Evolutionary conservation across 805 yeast genomes (phyloP).

Genomic region (Starmerella cellae): DNA sequence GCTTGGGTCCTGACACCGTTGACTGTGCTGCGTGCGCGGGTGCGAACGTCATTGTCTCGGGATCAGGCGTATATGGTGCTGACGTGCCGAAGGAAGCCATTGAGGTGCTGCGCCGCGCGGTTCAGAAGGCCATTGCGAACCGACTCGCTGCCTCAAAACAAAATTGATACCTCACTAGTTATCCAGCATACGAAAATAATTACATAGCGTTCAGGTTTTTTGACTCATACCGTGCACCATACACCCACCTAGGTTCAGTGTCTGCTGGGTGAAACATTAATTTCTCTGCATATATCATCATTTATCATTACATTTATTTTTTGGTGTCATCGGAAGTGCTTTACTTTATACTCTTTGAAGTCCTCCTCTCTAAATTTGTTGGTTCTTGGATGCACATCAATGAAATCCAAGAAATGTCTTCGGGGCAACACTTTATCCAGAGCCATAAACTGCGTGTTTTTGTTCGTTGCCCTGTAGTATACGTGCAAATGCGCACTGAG

Average conservation of each 20-base stretch:
- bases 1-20: slow-evolving; percentile 75
- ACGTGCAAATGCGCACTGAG: slow-evolving; percentile 84
- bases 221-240: too few species aligned
- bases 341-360: background rate
- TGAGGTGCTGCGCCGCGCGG: slow-evolving; percentile 49
- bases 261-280: too few species aligned
- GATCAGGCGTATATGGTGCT: slow-evolving; percentile 85
- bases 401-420: slow-evolving; percentile 43
- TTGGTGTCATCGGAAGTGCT: background rate
- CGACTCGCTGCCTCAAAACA: background rate
- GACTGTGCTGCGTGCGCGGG: slow-evolving; percentile 90
- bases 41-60: slow-evolving; percentile 96
- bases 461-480: slow-evolving; percentile 44
- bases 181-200: too few species aligned
- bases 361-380: background rate
- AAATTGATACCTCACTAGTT: background rate
- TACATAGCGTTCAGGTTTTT: too few species aligned
- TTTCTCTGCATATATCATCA: too few species aligned
- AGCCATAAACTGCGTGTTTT: slow-evolving; percentile 48
- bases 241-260: too few species aligned
- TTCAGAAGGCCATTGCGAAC: slow-evolving; percentile 25
- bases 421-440: slow-evolving; percentile 71
- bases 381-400: slow-evolving; percentile 24
- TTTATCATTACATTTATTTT: too few species aligned
- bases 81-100: slow-evolving; percentile 67